A percentile compares a stretch with the other conserved stretches of the same genome.
These are phyloP conservation scores for Tulasnella sp. DNA, from an alignment of 768 basidiomycete genomes.

Conservation along the genomic window DNA sequence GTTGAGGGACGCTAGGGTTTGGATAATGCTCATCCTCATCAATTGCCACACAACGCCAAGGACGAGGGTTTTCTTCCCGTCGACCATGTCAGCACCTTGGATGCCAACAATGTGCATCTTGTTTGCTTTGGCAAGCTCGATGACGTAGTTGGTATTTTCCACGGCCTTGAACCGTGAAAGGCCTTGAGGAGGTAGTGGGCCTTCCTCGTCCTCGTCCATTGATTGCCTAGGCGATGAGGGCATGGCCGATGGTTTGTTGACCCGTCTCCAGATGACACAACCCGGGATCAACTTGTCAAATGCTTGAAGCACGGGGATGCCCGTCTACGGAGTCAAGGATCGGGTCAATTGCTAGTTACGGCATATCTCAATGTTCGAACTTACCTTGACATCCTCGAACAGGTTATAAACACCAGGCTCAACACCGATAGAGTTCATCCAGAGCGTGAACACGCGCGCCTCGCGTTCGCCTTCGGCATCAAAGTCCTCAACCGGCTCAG, in stretches of 20 bases:
- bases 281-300: conserved; percentile 94
- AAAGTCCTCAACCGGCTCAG: conserved; percentile 86
- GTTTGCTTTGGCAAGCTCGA: conserved; percentile 86
- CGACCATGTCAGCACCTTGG: conserved; percentile 94
- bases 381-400: conserved; percentile 82
- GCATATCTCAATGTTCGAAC: conserved; percentile 16
- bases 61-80: conserved; percentile 83
- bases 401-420: conserved; percentile 94
- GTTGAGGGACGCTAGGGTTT: conserved; percentile 65
- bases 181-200: conserved; percentile 20
- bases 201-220: conserved; percentile 46
- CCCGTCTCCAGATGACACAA: conserved; percentile 85
- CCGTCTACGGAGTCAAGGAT: conserved; percentile 35
- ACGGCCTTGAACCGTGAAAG: conserved; percentile 94
- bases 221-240: conserved; percentile 26
- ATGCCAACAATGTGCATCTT: conserved; percentile 95
- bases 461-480: conserved; percentile 98
- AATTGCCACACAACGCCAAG: conserved; percentile 96
- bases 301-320: conserved; percentile 81
- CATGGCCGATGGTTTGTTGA: conserved; percentile 69
- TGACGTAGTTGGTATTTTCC: conserved; percentile 94
- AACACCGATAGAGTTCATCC: conserved; percentile 95
- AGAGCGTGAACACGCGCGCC: conserved; percentile 93
- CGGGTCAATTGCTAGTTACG: background rate
- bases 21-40: conserved; percentile 82